phyloP scores from a whole-genome alignment of 169 alveolate genomes.

The Plasmodium berghei region DNA sequence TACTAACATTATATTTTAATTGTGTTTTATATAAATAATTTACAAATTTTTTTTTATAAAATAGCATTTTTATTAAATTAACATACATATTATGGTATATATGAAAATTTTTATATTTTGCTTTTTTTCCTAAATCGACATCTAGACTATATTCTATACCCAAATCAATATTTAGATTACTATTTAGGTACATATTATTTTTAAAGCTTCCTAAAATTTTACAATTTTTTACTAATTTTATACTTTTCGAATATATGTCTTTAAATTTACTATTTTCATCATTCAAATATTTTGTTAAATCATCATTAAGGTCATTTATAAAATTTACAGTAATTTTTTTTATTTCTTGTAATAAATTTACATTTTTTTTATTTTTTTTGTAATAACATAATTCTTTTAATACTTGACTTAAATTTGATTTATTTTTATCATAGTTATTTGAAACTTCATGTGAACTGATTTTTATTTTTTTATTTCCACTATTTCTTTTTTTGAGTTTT shows the following conservation, averaged over 20 bases:
- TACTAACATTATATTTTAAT: not conserved
- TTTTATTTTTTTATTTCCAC: constrained; percentile 6
- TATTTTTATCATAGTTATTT: not conserved
- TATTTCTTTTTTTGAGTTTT: not conserved
- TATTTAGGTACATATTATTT: constrained; percentile 26
- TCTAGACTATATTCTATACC: constrained; percentile 44
- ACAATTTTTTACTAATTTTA: constrained; percentile 2
- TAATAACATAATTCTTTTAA: constrained; percentile 12
- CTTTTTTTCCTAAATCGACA: constrained; percentile 6
- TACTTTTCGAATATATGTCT: constrained; percentile 6
- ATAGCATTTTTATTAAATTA: constrained; percentile 5
- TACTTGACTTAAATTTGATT: not conserved
- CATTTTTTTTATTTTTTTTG: constrained; percentile 35
- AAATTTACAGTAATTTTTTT: constrained; percentile 28
- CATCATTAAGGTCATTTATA: constrained; percentile 18
- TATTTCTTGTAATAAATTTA: constrained; percentile 7
- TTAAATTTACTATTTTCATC: constrained; percentile 1
- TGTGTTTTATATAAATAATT: not conserved
- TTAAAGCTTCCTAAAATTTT: constrained; percentile 43
- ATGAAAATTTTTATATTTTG: constrained; percentile 26
- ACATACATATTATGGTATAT: constrained; percentile 31
- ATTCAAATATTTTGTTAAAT: not conserved
- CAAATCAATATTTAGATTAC: constrained; percentile 18
- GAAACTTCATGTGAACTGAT: not conserved
- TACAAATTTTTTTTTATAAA: constrained; percentile 20